Evolutionary conservation across 2,329 filamentous ascomycete species (phyloP).

Genomic region (Ceratocystis destructans): DNA sequence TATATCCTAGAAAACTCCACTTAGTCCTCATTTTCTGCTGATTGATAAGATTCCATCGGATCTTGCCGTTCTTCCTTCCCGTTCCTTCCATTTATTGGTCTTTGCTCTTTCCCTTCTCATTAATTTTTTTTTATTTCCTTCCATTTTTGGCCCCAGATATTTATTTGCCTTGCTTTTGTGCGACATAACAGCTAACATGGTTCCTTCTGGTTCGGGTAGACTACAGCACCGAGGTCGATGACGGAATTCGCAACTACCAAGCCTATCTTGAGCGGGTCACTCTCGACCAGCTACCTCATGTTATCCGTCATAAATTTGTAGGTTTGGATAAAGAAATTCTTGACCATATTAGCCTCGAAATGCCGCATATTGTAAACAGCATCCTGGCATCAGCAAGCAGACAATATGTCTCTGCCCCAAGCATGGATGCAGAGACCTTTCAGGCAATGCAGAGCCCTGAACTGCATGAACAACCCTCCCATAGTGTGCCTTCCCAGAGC

Average conservation of each 20-base stretch:
- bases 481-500: background rate
- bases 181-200: slow-evolving; percentile 10
- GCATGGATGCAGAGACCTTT: background rate
- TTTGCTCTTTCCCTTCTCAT: background rate
- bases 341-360: background rate
- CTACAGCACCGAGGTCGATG: slow-evolving; percentile 12
- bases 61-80: background rate
- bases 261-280: slow-evolving; percentile 8
- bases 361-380: slow-evolving; percentile 5
- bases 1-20: background rate
- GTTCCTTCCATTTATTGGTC: background rate
- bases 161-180: background rate
- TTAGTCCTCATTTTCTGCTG: background rate
- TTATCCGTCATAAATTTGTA: background rate
- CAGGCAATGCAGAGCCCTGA: background rate
- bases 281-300: background rate
- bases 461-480: background rate
- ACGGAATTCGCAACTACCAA: slow-evolving; percentile 13
- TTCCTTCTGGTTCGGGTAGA: slow-evolving; percentile 1
- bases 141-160: background rate
- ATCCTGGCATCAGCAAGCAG: background rate
- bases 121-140: background rate
- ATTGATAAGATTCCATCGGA: slow-evolving; percentile 10
- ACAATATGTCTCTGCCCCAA: background rate
- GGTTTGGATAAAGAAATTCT: background rate